phyloP scores from a whole-genome alignment of 352 stramenopile genomes.

The Phytophthora multivora region DNA sequence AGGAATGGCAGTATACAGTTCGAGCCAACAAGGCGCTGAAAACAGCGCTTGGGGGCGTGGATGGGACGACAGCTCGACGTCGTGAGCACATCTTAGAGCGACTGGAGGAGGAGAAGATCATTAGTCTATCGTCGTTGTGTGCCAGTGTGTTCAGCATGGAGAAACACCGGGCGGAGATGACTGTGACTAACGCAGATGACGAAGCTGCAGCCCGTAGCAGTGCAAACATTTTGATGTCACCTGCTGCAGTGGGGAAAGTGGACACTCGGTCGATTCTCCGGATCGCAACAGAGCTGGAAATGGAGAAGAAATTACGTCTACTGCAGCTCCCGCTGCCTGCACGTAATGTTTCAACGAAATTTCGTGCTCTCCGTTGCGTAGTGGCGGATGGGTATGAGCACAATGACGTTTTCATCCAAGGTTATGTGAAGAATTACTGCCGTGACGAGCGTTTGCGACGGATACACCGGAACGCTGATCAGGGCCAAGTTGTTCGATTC shows the following conservation, averaged over 20 bases:
- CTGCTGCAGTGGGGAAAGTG: slow-evolving; percentile 56
- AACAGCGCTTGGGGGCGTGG: slow-evolving; percentile 63
- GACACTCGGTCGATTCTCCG: slow-evolving; percentile 75
- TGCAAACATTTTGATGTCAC: slow-evolving; percentile 17
- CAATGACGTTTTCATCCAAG: slow-evolving; percentile 72
- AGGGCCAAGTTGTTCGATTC: slow-evolving; percentile 60
- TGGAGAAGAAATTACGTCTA: slow-evolving; percentile 48
- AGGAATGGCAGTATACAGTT: slow-evolving; percentile 37
- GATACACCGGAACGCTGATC: slow-evolving; percentile 64
- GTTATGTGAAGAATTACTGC: slow-evolving; percentile 78
- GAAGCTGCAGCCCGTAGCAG: slow-evolving; percentile 10
- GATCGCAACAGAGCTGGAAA: slow-evolving; percentile 70
- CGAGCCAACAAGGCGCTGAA: slow-evolving; percentile 65
- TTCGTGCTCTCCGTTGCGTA: slow-evolving; percentile 73
- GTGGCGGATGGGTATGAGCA: slow-evolving; percentile 67
- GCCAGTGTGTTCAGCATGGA: slow-evolving; percentile 85
- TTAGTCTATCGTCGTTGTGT: slow-evolving; percentile 75
- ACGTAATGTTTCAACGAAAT: slow-evolving; percentile 83
- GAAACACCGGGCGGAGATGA: slow-evolving; percentile 33
- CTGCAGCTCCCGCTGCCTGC: slow-evolving; percentile 70
- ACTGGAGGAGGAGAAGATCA: slow-evolving; percentile 72
- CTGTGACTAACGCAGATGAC: slow-evolving; percentile 5
- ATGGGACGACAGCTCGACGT: slow-evolving; percentile 62
- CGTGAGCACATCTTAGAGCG: slow-evolving; percentile 68
- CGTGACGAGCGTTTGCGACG: slow-evolving; percentile 76